Conservation (phyloP, 495 filamentous ascomycete genomes). For the Hypoxylon fuscum region DNA sequence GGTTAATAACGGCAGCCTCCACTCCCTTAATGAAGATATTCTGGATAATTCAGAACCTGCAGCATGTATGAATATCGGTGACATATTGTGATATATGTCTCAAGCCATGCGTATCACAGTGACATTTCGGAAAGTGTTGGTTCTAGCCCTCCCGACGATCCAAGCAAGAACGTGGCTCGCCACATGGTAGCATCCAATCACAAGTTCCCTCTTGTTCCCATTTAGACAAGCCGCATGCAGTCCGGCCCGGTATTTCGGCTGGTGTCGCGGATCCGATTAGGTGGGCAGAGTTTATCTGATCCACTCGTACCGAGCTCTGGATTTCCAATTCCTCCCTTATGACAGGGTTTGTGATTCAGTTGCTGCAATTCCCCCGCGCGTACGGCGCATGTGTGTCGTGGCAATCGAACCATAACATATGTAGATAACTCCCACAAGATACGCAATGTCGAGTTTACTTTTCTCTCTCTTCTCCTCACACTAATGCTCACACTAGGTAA, state of each 20-base stretch:
- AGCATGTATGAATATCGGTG: too few relatives aligned
- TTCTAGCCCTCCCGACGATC: too few relatives aligned
- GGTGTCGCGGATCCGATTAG: background rate
- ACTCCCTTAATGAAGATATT: too few relatives aligned
- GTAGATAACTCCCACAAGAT: background rate
- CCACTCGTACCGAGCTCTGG: background rate
- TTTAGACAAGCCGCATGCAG: background rate
- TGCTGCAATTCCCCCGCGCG: constrained; percentile 1
- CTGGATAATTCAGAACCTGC: too few relatives aligned
- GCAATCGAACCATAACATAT: background rate
- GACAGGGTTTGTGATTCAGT: background rate
- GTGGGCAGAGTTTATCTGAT: background rate
- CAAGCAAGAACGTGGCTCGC: too few relatives aligned
- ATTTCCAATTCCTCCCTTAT: background rate
- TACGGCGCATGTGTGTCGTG: background rate
- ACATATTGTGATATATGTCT: too few relatives aligned
- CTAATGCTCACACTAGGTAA: background rate
- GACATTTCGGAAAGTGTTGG: too few relatives aligned
- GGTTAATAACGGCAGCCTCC: too few relatives aligned
- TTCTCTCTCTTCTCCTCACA: background rate
- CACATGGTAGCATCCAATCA: background rate
- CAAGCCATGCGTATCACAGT: too few relatives aligned
- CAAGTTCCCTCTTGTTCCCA: background rate
- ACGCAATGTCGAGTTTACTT: background rate
- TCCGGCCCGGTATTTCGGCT: constrained; percentile 2